Evolutionary conservation across 1,284 basidiomycete genomes (phyloP).

Genomic region (Cryptococcus sp.): DNA sequence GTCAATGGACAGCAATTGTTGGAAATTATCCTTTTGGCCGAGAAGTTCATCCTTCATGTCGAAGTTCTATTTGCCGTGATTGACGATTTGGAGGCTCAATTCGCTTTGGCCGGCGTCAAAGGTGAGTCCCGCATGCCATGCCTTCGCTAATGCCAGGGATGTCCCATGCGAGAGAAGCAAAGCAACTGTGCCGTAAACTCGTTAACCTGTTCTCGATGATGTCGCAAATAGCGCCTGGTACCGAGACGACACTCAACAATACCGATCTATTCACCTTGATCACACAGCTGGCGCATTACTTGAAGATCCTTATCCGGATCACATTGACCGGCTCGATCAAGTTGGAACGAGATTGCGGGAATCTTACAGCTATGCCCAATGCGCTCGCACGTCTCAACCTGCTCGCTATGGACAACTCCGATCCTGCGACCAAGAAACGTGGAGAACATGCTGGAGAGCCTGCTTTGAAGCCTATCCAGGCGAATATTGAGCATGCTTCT

Average conservation of each 20-base stretch:
- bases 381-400: constrained; percentile 91
- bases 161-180: constrained; percentile 95
- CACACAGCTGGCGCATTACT: constrained; percentile 95
- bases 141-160: constrained; percentile 60
- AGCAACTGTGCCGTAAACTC: constrained; percentile 97
- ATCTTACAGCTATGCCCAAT: constrained; percentile 74
- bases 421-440: constrained; percentile 62
- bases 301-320: constrained; percentile 98
- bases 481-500: constrained; percentile 4
- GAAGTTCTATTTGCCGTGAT: constrained; percentile 97
- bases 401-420: constrained; percentile 80
- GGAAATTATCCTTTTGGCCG: constrained; percentile 95
- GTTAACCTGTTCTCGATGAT: constrained; percentile 97
- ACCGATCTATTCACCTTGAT: constrained; percentile 96
- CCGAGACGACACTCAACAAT: constrained; percentile 62
- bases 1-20: constrained; percentile 95
- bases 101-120: constrained; percentile 74
- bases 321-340: constrained; percentile 93
- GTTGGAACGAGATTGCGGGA: constrained; percentile 82
- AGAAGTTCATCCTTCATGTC: constrained; percentile 97
- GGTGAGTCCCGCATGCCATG: constrained; percentile 57
- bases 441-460: constrained; percentile 29
- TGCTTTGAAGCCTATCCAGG: constrained; percentile 9
- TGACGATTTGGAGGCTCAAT: constrained; percentile 90
- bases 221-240: constrained; percentile 53